These are phyloP conservation scores for Rhodotorula glutinis DNA, from an alignment of 1,284 basidiomycete genomes.

Conservation along the genomic window DNA sequence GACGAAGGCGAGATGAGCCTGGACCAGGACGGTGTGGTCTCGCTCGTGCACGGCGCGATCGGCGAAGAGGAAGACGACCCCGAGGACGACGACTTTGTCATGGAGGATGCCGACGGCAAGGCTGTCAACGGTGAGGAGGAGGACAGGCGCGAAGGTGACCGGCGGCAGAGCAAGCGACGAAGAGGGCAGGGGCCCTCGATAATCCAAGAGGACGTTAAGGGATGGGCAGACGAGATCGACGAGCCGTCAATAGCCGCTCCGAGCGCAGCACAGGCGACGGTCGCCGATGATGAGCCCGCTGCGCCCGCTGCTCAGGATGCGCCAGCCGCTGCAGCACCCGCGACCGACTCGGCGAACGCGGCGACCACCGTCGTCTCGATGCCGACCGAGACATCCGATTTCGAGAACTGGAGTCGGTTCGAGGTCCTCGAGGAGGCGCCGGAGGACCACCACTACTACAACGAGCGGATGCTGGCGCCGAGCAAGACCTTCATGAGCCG, in stretches of 20 bases:
- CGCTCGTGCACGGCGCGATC: background rate
- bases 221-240: constrained; percentile 29
- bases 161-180: constrained; percentile 12
- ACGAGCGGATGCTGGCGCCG: constrained; percentile 54
- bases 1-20: constrained; percentile 36
- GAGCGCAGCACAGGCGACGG: constrained; percentile 2
- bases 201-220: constrained; percentile 25
- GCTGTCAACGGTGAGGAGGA: background rate
- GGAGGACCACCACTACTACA: constrained; percentile 72
- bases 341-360: background rate
- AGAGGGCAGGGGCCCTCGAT: constrained; percentile 19
- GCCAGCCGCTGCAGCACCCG: background rate
- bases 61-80: constrained; percentile 15
- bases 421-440: constrained; percentile 71
- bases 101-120: background rate
- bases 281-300: background rate
- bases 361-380: constrained; percentile 20
- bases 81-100: constrained; percentile 40
- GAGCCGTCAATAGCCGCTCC: constrained; percentile 3
- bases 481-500: constrained; percentile 70
- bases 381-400: constrained; percentile 45
- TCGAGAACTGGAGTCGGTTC: constrained; percentile 66
- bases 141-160: background rate
- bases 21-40: background rate
- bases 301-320: background rate